Evolutionary conservation across 108 stramenopile genomes (phyloP), one percentile per base, ranked within the genome.

Genomic region (Nitzschia sp.): DNA sequence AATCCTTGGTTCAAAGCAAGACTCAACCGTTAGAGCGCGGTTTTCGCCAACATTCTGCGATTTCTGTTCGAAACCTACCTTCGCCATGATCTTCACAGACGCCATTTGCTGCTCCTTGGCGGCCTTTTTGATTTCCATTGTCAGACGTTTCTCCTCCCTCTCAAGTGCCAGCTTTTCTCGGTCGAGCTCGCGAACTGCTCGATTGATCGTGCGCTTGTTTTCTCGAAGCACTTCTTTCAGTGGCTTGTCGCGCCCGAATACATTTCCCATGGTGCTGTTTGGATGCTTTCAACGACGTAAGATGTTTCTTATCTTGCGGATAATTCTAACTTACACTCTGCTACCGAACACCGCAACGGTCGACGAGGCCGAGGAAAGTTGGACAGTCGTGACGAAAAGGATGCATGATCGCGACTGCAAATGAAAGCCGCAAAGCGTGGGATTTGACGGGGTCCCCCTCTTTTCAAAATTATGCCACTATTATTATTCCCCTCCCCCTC

Each of bases 181-280:
- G 73, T 98, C 98, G 46, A 98, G 83, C 72, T 98, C 98, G 23
- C 98, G 91, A 30, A 98, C 82, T 31, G 97, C 95, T 15, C 94
- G 75, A 13, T 83, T 97, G 54, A 98, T 97, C 86, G 90, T 91
- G 38, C 98, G 94, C 76, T 98, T 97, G 79, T 98, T 97, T 68
- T 98, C 97, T 18, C 98, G 92, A 46, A 98, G 80, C 24, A 97
- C 91, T 77, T 98, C 98, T 66, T 97, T 98, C 55, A 98, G 83
- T 46, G 98, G 97, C 78, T 97, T 97, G 45, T 98, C 92, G 65
- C 88, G 89, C 29, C 94, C 94, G 46, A 96, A 88, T 36, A 94
- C 66, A 60, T 91, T 85, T 29, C 95, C 95, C 95, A 96, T 96
- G 18, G 30, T 85, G 62, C 13, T 28, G 54, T 15, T 42, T n/a